Conservation (phyloP, 2,329 filamentous ascomycete species). For the Mariannaea elegans region DNA sequence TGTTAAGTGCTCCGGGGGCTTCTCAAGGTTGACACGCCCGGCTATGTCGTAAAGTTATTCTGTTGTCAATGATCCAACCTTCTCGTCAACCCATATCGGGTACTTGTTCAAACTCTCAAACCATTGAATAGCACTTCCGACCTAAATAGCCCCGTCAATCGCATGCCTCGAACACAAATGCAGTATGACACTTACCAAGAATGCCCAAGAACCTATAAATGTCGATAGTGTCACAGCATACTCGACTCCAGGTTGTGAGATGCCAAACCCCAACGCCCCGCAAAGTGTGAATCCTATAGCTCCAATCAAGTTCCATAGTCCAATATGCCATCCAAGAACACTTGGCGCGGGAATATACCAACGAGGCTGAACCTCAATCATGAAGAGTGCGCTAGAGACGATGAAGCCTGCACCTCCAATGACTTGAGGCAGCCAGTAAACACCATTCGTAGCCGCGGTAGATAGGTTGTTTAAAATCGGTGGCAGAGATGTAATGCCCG, state of each 20-base stretch:
- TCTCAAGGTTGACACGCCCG: not conserved
- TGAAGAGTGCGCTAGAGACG: conserved; percentile 65
- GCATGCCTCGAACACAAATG: not conserved
- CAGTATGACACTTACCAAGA: conserved; percentile 43
- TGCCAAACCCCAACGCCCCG: conserved; percentile 63
- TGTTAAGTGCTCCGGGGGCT: not conserved
- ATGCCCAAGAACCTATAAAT: conserved; percentile 60
- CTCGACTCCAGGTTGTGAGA: conserved; percentile 41
- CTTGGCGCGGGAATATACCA: conserved; percentile 68
- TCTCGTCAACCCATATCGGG: conserved; percentile 30
- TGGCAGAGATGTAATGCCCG: conserved; percentile 68
- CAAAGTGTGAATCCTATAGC: conserved; percentile 70
- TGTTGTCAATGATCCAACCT: conserved; percentile 10
- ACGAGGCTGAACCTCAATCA: conserved; percentile 70
- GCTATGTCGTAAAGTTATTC: not conserved
- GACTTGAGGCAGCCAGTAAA: conserved; percentile 69
- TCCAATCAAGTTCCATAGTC: conserved; percentile 71
- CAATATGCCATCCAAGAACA: conserved; percentile 73
- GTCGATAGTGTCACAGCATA: conserved; percentile 60
- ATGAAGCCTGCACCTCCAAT: conserved; percentile 71
- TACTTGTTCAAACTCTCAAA: conserved; percentile 40
- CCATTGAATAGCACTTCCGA: conserved; percentile 37
- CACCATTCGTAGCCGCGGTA: conserved; percentile 51
- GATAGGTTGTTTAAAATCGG: conserved; percentile 57
- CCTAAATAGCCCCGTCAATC: conserved; percentile 58